A percentile compares a stretch with the other conserved stretches of the same genome.
These are phyloP conservation scores for Zygosaccharomyces bisporus DNA, from an alignment of 805 yeast genomes.

Conservation along the genomic window DNA sequence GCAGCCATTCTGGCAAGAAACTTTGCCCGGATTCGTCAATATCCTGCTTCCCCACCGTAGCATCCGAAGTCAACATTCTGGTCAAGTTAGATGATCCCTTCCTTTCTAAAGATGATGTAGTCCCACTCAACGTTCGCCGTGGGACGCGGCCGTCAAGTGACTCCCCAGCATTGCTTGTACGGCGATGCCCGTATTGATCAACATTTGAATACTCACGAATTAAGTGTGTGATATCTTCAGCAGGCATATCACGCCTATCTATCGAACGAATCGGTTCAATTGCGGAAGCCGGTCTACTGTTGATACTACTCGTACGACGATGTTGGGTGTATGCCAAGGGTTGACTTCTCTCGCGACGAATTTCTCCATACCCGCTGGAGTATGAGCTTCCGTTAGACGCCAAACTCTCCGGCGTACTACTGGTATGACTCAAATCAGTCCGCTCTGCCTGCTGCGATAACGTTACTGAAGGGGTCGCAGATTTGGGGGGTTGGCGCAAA, in stretches of 20 bases:
- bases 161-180: constrained; percentile 19
- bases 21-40: constrained; percentile 30
- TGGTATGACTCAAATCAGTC: background rate
- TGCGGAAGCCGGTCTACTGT: constrained; percentile 9
- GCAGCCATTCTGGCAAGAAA: constrained; percentile 27
- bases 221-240: constrained; percentile 45
- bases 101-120: constrained; percentile 15
- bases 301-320: background rate
- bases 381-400: background rate
- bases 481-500: background rate
- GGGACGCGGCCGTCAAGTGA: background rate
- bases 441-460: background rate
- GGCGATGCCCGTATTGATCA: constrained; percentile 33
- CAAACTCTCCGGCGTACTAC: background rate
- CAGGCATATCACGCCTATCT: constrained; percentile 37
- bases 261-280: constrained; percentile 19
- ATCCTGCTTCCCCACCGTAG: constrained; percentile 32
- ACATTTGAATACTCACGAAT: constrained; percentile 44
- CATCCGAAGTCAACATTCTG: constrained; percentile 36
- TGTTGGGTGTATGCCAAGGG: constrained; percentile 26
- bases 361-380: constrained; percentile 3
- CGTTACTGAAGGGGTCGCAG: background rate
- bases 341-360: constrained; percentile 20
- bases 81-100: constrained; percentile 27
- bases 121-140: background rate